Evolutionary conservation across 495 filamentous ascomycete genomes (phyloP).

Genomic region (Tuber umbilicatum): DNA sequence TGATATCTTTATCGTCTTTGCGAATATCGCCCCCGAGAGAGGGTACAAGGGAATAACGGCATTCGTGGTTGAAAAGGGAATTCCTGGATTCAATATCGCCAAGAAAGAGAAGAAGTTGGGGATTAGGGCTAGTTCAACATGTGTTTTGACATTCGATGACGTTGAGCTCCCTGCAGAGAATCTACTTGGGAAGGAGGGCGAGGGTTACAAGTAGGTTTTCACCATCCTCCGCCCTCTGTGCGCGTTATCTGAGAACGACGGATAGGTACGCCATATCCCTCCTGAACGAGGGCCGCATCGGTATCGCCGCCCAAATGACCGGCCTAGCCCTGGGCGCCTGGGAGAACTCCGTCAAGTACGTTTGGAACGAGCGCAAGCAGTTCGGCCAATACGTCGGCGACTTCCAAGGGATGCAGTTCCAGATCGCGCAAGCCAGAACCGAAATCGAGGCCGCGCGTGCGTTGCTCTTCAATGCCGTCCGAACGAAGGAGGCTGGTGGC

Average conservation of each 20-base stretch:
- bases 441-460: slow-evolving; percentile 88
- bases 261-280: slow-evolving; percentile 72
- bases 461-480: slow-evolving; percentile 90
- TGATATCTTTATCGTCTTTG: slow-evolving; percentile 94
- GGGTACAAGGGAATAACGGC: slow-evolving; percentile 95
- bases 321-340: slow-evolving; percentile 89
- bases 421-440: slow-evolving; percentile 91
- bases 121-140: slow-evolving; percentile 90
- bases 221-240: not conserved
- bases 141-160: slow-evolving; percentile 95
- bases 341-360: slow-evolving; percentile 89
- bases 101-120: slow-evolving; percentile 99
- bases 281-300: slow-evolving; percentile 96
- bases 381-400: slow-evolving; percentile 87
- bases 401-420: slow-evolving; percentile 99
- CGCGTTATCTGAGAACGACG: not conserved
- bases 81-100: slow-evolving; percentile 83
- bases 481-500: slow-evolving; percentile 80
- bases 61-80: slow-evolving; percentile 87
- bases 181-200: slow-evolving; percentile 75
- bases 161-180: slow-evolving; percentile 83
- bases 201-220: slow-evolving; percentile 69
- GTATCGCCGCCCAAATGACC: slow-evolving; percentile 98
- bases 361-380: slow-evolving; percentile 97
- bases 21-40: slow-evolving; percentile 79